These are phyloP conservation scores for Nemania abortiva DNA, from an alignment of 2,329 filamentous ascomycete genomes.

Conservation along the genomic window DNA sequence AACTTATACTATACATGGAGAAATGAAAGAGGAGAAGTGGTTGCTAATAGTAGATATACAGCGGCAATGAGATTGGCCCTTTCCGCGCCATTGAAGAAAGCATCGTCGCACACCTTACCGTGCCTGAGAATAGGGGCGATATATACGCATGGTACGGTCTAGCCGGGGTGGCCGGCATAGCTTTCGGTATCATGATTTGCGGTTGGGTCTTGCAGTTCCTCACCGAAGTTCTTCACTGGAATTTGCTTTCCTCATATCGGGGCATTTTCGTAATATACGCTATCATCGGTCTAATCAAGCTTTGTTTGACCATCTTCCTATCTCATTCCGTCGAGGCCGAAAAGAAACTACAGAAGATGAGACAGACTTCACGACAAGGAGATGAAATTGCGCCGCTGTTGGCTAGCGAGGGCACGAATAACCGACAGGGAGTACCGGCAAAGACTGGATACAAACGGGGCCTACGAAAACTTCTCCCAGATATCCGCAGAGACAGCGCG, in stretches of 20 bases:
- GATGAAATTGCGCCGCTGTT: conserved; percentile 45
- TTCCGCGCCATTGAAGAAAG: conserved; percentile 73
- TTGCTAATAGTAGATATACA: conserved; percentile 44
- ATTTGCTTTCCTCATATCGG: conserved; percentile 44
- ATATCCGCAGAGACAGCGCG: conserved; percentile 59
- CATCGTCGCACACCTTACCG: conserved; percentile 67
- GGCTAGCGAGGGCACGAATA: background rate
- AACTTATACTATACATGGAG: background rate
- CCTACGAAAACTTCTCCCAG: conserved; percentile 59
- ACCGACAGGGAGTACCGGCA: conserved; percentile 3
- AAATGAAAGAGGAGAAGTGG: background rate
- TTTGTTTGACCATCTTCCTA: conserved; percentile 63
- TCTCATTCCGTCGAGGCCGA: conserved; percentile 53
- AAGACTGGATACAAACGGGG: conserved; percentile 24
- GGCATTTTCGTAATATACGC: conserved; percentile 69
- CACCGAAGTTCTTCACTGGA: conserved; percentile 49
- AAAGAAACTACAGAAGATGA: conserved; percentile 43
- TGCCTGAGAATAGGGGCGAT: conserved; percentile 60
- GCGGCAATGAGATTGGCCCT: conserved; percentile 73
- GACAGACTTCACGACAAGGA: background rate
- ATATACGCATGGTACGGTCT: conserved; percentile 73
- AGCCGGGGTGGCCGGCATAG: conserved; percentile 69
- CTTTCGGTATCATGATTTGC: conserved; percentile 66
- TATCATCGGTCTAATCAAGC: conserved; percentile 67
- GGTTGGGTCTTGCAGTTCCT: conserved; percentile 71